Base-by-base conservation (phyloP, 345 rosid genomes). In the Populus pruinosa region DNA sequence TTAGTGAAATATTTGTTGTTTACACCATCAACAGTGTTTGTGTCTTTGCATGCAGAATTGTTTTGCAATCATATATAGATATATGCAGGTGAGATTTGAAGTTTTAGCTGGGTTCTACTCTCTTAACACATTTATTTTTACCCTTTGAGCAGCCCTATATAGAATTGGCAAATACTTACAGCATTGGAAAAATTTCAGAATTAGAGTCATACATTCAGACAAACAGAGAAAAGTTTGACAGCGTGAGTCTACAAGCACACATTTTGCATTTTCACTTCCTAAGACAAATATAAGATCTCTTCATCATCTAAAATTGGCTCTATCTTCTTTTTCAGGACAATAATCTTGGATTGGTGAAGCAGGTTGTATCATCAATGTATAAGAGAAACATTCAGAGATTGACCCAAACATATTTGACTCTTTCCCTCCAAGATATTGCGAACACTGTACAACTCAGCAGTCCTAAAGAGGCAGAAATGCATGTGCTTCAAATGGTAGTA, bases 401-500 rank as follows among this genome's bases (percentile, higher is more conserved):
- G 88, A 96, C 98, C 36, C 99, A 91, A 79, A 94, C 92, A 33
- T 96, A 96, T 87, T 80, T 94, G 85, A 96, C 99, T 78, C 88
- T 96, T 70, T 94, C 99, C 59, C 97, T 96, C 72, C 93, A 96
- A 91, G 99, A 94, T 77, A 96, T 91, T 80, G 97, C 98, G 70
- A 87, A 82, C 85, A 89, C 86, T 25, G 99, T 96, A 83, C 90
- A 91, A 76, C 88, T 96, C 72, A 86, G 75, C 72, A 85, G 88
- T 76, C 83, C 97, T 4, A 96, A 96, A 84, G 98, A 92, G 84
- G 99, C 97, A 29, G 99, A 96, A 82, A 94, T 89, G 94, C 99
- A 90, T 79, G 97, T 96, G 77, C 99, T 96, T 73, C 98, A 92
- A 86, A 96, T 96, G 99, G 97, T 96, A 86, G 72, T 80, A 38